Evolutionary conservation across 176 grass and related monocot species (phyloP).

Genomic region (Ensete ventricosum): DNA sequence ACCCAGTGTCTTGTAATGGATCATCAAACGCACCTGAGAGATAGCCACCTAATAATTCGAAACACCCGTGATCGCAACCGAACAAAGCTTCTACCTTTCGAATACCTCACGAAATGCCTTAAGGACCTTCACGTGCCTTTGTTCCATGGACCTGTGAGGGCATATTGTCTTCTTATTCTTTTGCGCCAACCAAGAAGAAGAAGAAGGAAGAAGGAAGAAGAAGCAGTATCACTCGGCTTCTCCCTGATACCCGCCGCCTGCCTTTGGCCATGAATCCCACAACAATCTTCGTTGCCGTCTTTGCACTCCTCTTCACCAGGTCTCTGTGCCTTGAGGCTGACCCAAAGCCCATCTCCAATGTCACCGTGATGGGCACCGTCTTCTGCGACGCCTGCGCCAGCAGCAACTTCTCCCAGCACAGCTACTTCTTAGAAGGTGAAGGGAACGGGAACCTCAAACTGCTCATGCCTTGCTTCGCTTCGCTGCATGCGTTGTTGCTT

Average conservation of each 20-base stretch:
- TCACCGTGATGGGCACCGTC: constrained; percentile 70
- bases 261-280: constrained; percentile 8
- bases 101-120: background rate
- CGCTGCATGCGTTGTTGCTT: background rate
- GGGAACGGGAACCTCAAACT: background rate
- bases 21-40: background rate
- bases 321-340: background rate
- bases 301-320: constrained; percentile 4
- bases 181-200: background rate
- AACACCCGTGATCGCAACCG: background rate
- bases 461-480: background rate
- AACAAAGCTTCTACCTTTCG: background rate
- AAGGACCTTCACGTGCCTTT: background rate
- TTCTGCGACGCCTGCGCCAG: constrained; percentile 84
- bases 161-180: background rate
- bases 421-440: constrained; percentile 85
- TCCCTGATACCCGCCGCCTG: no score
- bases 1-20: background rate
- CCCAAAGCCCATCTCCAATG: constrained; percentile 24
- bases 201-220: no score
- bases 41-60: background rate
- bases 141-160: background rate
- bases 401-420: constrained; percentile 66
- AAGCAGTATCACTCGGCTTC: no score
- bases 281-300: background rate